Base-by-base conservation (phyloP, 2,329 filamentous ascomycete genomes). In the Cercospora sp. region DNA sequence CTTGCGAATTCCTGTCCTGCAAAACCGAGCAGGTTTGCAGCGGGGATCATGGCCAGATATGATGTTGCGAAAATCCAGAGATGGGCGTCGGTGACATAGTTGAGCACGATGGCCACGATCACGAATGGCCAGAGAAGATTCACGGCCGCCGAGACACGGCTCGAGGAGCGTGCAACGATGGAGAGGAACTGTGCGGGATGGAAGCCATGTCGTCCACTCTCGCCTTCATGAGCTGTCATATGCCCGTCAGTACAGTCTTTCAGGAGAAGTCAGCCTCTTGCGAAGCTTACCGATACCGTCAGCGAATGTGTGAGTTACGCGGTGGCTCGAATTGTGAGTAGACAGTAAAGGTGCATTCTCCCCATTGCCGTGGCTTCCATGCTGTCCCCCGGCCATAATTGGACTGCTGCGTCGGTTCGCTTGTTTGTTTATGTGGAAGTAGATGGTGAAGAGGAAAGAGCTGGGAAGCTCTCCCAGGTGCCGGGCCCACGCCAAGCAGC, bases 1-100 rank as follows among this genome's bases (percentile, higher is more conserved):
- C 89, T 84, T 1, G 90, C 88, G 68, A 92, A 80, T 77, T 91
- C 88, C 72, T 90, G 87, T 9, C 90, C 89, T 10, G 89, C 88
- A 73, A 93, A 85, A 3, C 83, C 83, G 3, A 85, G 73, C 0
- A 85, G 75, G 65, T 85, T 85, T 33, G 83, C 83, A 6, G 81
- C 78, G 0, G 83, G 83, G 0, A 85, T 76, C 72, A 85, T 84
- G 70, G 82, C 82, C 59, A 86, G 79, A 69, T 85, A 85, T 9
- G 80, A 79, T 0, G 80, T 78, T 36, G 79, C 80, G 69, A 85
- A 85, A 67, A 84, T 83, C 77, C 78, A 81, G 0, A 83, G 73
- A 28, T 80, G 70, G 12, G 69, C 65, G 28, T 70, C 64, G 18
- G 80, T 81, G 60, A 80, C 81, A 71, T 85, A 87, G 71, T 83